Evolutionary conservation across 108 stramenopile species (phyloP).

Genomic region (Cylindrotheca fusiformis): DNA sequence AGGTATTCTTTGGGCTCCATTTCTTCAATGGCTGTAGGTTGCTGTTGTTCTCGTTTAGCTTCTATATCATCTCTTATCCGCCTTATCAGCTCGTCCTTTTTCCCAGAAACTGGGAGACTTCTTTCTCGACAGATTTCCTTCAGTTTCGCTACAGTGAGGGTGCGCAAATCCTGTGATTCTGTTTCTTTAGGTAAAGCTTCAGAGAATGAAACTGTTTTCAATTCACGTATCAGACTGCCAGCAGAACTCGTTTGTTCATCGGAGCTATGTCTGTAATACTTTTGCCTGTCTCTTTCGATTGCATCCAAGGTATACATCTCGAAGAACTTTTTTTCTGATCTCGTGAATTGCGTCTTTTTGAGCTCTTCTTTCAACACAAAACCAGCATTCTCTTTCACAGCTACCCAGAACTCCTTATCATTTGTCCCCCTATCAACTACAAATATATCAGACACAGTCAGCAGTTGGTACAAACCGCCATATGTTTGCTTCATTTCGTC

Average conservation of each 20-base stretch:
- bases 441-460: conserved; percentile 15
- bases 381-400: background rate
- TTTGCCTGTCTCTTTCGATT: conserved; percentile 1
- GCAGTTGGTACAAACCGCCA: conserved; percentile 58
- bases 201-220: background rate
- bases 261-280: conserved; percentile 6
- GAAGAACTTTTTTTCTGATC: conserved; percentile 6
- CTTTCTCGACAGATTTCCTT: conserved; percentile 69
- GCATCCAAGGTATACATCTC: background rate
- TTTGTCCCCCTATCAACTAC: conserved; percentile 3
- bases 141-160: conserved; percentile 52
- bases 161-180: background rate
- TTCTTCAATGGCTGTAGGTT: conserved; percentile 1
- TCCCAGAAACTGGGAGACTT: conserved; percentile 63
- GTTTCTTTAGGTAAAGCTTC: background rate
- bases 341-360: background rate
- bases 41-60: background rate
- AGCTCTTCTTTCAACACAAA: background rate
- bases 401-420: conserved; percentile 15
- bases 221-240: background rate
- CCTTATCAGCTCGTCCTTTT: conserved; percentile 58
- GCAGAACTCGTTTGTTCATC: background rate
- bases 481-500: conserved; percentile 66
- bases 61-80: conserved; percentile 46
- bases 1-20: conserved; percentile 31